phyloP scores from a whole-genome alignment of 1,284 basidiomycete species.

The Trichosporon sp. region DNA sequence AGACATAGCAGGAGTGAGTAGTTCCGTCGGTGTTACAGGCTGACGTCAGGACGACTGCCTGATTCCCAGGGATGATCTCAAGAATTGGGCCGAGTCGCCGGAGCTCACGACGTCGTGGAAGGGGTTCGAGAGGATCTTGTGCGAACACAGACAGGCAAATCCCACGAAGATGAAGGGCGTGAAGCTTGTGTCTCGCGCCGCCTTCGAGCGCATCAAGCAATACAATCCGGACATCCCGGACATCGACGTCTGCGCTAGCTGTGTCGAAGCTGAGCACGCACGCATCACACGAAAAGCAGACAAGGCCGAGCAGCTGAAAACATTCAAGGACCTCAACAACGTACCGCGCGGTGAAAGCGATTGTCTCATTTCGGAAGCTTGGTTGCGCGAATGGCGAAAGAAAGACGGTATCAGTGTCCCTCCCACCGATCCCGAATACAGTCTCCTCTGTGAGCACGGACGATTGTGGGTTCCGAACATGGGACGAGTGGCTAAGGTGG shows the following conservation, averaged over 20 bases:
- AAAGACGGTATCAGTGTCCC: background rate
- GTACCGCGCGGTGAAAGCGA: conserved; percentile 14
- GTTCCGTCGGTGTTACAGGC: background rate
- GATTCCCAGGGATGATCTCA: conserved; percentile 27
- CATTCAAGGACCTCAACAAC: conserved; percentile 25
- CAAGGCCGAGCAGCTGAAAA: conserved; percentile 9
- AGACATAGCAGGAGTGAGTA: conserved; percentile 26
- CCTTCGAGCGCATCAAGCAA: conserved; percentile 16
- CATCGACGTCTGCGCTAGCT: conserved; percentile 28
- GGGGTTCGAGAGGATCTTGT: conserved; percentile 18
- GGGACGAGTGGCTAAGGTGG: background rate
- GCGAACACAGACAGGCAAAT: conserved; percentile 28
- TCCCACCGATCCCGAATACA: conserved; percentile 23
- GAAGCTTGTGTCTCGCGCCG: conserved; percentile 25
- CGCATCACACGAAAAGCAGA: background rate
- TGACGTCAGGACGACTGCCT: conserved; percentile 29
- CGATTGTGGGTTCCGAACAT: background rate
- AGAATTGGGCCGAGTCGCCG: conserved; percentile 23
- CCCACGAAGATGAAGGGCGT: conserved; percentile 18
- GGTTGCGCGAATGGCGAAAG: conserved; percentile 29
- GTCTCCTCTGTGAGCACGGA: conserved; percentile 34
- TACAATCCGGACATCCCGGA: conserved; percentile 5
- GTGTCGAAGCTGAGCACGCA: conserved; percentile 23
- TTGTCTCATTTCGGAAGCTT: conserved; percentile 26
- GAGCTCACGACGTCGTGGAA: conserved; percentile 19